phyloP scores from a whole-genome alignment of 2,329 filamentous ascomycete species.

The Beauveria caledonica region DNA sequence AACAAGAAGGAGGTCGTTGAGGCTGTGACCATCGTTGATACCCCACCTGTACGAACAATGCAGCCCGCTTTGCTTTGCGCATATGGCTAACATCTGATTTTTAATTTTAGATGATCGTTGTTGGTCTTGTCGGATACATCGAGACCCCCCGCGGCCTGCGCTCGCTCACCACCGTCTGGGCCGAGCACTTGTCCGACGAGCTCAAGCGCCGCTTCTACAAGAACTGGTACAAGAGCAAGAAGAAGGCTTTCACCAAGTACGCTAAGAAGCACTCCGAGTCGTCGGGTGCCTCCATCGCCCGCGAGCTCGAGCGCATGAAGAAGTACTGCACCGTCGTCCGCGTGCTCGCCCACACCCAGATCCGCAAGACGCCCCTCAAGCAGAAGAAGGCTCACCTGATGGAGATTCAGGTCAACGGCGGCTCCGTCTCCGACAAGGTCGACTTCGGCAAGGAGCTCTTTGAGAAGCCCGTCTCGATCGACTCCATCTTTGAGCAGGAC shows the following conservation, averaged over 20 bases:
- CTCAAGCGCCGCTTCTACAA: constrained; percentile 99
- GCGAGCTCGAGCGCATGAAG: constrained; percentile 99
- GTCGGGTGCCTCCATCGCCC: constrained; percentile 82
- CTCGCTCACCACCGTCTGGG: constrained; percentile 99
- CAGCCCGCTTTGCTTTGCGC: constrained; percentile 70
- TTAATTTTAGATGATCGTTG: constrained; percentile 81
- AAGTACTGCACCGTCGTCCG: constrained; percentile 99
- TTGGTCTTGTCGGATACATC: constrained; percentile 99
- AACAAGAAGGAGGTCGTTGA: constrained; percentile 98
- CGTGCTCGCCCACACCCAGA: constrained; percentile 98
- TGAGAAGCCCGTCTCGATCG: constrained; percentile 96
- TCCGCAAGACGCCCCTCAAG: constrained; percentile 98
- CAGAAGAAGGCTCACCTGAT: constrained; percentile 99
- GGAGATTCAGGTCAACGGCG: constrained; percentile 99
- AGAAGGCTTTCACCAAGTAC: constrained; percentile 99
- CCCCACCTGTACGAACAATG: constrained; percentile 88
- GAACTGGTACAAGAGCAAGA: constrained; percentile 99
- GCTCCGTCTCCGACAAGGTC: constrained; percentile 92
- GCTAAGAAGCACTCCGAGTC: constrained; percentile 99
- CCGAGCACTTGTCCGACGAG: constrained; percentile 97
- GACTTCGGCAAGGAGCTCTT: constrained; percentile 91
- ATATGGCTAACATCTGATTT: constrained; percentile 59
- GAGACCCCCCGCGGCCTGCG: constrained; percentile 99
- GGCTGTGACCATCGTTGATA: constrained; percentile 81
- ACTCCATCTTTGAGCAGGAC: constrained; percentile 95